Evolutionary conservation across 2,329 filamentous ascomycete species (phyloP), one percentile per base, ranked within the genome.

Genomic region (Samsoniella hepiali): DNA sequence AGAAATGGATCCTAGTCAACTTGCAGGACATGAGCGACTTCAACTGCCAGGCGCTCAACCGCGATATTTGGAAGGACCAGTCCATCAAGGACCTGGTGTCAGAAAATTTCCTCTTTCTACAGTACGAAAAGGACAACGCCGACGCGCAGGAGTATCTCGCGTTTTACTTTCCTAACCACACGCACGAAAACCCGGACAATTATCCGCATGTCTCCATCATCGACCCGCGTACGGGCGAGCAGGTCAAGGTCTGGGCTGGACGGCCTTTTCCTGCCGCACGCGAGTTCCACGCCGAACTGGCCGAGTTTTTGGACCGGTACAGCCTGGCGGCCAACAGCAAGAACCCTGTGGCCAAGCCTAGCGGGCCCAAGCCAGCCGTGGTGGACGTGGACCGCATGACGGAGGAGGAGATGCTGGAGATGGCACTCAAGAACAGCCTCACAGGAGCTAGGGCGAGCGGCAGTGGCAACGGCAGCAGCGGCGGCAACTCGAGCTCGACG

Each of bases 191-290:
- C 71, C 84, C 88, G n/a, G 90, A 94, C 71, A 93, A 93, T 69
- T 99, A 96, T 73, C 95, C 95, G 6, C 93, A 99, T 73, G 95
- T 98, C 63, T 92, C 93, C 51, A 97, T 99, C 66, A 87, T 99
- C 66, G 95, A 99, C 70, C 95, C 95, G 2, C 85, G 95, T 65
- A 99, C 95, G 0, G 95, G 95, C 65, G 95, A 99, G 77, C 93
- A 97, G 75, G 91, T 99, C 74, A 99, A 99, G 79, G 86, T 93
- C 1, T 98, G 95, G 94, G 93, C 91, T 15, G 93, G 94, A 1
- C 83, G 86, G 9, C 91, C 93, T 1, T 91, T 93, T 61, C 88
- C 93, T 1, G 84, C 83, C 45, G 79, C 92, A 0, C 74, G 84
- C 10, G 93, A 97, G 15, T 98, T 99, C 69, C 85, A 96, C 65